A percentile compares a stretch with the other conserved stretches of the same genome.
phyloP scores from a whole-genome alignment of 257 asterid species.

The Nicotiana attenuata region DNA sequence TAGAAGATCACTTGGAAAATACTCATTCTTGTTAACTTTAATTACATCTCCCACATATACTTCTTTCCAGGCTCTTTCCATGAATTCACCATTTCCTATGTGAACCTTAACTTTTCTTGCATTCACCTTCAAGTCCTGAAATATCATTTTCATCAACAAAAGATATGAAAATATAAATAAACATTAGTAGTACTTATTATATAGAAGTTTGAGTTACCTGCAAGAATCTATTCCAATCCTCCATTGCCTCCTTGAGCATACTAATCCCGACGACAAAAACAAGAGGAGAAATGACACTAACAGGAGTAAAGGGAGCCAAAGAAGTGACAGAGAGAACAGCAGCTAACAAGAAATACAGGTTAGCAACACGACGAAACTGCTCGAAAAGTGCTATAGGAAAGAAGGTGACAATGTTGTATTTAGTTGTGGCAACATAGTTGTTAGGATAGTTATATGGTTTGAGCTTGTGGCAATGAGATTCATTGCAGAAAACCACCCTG shows the following conservation, averaged over 20 bases:
- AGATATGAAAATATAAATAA: no score
- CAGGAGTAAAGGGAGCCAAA: constrained; percentile 60
- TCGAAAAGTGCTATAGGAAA: constrained; percentile 88
- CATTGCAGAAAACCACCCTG: constrained; percentile 73
- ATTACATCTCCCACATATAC: constrained; percentile 81
- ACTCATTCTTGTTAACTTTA: constrained; percentile 80
- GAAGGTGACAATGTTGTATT: constrained; percentile 76
- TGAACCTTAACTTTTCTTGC: constrained; percentile 59
- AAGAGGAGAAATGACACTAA: constrained; percentile 81
- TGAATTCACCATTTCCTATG: constrained; percentile 59
- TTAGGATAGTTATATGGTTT: constrained; percentile 62
- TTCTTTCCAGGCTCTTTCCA: constrained; percentile 75
- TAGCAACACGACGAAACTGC: constrained; percentile 93
- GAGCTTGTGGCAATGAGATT: constrained; percentile 53
- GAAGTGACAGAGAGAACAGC: constrained; percentile 77
- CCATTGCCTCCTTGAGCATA: constrained; percentile 93
- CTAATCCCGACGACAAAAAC: constrained; percentile 89
- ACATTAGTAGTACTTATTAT: not conserved
- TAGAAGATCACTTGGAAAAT: constrained; percentile 88
- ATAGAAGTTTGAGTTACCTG: constrained; percentile 12
- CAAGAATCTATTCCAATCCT: constrained; percentile 86
- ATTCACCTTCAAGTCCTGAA: constrained; percentile 85
- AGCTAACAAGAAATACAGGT: constrained; percentile 84
- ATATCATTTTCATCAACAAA: not conserved
- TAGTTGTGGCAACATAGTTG: constrained; percentile 82